These are phyloP conservation scores for Suillus discolor DNA, from an alignment of 768 basidiomycete genomes.

Conservation along the genomic window DNA sequence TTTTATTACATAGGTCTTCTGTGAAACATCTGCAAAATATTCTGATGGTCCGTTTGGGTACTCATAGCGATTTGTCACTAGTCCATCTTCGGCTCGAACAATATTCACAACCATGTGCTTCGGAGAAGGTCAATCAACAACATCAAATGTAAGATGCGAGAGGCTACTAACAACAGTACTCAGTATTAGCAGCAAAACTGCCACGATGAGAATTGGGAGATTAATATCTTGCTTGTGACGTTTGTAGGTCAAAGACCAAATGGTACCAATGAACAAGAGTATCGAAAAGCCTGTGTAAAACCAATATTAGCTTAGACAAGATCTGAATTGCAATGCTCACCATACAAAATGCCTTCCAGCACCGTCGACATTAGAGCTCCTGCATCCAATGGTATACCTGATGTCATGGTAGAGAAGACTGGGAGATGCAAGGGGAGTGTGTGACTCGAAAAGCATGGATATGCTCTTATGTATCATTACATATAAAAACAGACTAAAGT, in stretches of 20 bases:
- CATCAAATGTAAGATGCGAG: background rate
- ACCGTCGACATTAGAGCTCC: background rate
- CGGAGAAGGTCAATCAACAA: background rate
- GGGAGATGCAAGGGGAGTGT: background rate
- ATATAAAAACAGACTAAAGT: background rate
- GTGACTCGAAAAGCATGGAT: background rate
- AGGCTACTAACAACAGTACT: slow-evolving; percentile 24
- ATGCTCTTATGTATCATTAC: background rate
- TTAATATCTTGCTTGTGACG: slow-evolving; percentile 13
- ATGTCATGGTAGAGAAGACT: background rate
- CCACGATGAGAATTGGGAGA: slow-evolving; percentile 16
- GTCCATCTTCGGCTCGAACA: slow-evolving; percentile 19
- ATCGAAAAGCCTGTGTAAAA: slow-evolving; percentile 34
- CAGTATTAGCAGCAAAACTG: slow-evolving; percentile 21
- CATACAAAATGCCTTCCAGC: background rate
- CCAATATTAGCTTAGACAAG: background rate
- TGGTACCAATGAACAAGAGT: slow-evolving; percentile 35
- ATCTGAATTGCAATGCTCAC: background rate
- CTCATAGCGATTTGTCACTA: slow-evolving; percentile 20
- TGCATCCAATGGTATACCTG: background rate
- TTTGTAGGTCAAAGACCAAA: slow-evolving; percentile 24
- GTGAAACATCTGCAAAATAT: slow-evolving; percentile 24
- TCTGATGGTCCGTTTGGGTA: slow-evolving; percentile 23
- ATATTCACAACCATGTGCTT: slow-evolving; percentile 20
- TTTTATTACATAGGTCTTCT: slow-evolving; percentile 28